Base-by-base conservation (phyloP, 2,329 filamentous ascomycete genomes). In the Talaromyces albobiverticillius region DNA sequence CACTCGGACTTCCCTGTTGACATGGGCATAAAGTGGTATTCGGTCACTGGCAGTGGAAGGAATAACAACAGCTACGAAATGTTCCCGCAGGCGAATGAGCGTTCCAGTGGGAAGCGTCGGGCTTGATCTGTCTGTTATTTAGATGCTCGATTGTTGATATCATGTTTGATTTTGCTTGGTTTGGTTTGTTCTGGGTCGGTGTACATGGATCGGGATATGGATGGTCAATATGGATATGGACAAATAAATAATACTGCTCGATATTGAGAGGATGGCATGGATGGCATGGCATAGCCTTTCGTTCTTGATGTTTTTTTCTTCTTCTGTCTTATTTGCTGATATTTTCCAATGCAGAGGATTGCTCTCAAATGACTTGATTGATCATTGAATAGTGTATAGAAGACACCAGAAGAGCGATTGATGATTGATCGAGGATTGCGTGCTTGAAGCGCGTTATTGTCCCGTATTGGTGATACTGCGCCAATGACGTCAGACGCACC, bases 1-100 rank as follows among this genome's bases (percentile, higher is more conserved):
- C 73, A 76, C 31, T 73, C 74, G 0, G 74, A 76, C 54, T 77
- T 76, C 62, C 72, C 74, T 0, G 61, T 67, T 7, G 66, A 70
- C 10, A 68, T 76, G 63, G 72, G 74, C 43, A 64, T 77, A 46
- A 73, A 76, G 60, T 59, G 74, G 49, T 71, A 74, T 47, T 71
- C 74, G 5, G 57, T 68, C 47, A 64, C 50, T 31, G 59, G 53
- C 22, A 40, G 36, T 7, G 36, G 18, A 13, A 36, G 7, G 16
- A 59, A 60, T 47, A 54, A 49, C n/a, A 61, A 31, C 22, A 43
- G 48, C 50, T 38, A 57, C 16, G 64, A 66, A 54, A 65, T 67
- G 63, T 65, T 68, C 32, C 48, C 56, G 18, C 46, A 49, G n/a
- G 25, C 20, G 18, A 53, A 46, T 31, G 58, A 59, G 43, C 54